Conservation (phyloP, 768 basidiomycete species). For the Cystofilobasidium capitatum region DNA sequence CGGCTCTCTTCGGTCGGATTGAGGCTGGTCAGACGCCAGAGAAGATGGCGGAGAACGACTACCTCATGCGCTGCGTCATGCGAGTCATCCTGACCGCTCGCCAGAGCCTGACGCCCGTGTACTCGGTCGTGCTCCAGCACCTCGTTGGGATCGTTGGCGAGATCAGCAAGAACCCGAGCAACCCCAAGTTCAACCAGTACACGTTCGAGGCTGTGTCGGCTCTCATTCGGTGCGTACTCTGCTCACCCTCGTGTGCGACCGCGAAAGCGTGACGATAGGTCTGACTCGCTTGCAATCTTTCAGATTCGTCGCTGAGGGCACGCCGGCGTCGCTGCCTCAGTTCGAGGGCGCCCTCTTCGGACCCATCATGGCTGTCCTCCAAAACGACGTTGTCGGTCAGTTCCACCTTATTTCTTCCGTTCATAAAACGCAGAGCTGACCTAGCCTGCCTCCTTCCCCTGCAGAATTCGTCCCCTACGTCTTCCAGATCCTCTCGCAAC, state of each 20-base stretch:
- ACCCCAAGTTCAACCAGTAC: conserved; percentile 95
- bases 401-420: not conserved
- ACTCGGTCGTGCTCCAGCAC: conserved; percentile 56
- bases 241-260: no score
- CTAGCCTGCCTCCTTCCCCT: not conserved
- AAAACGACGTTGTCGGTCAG: conserved; percentile 87
- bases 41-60: conserved; percentile 93
- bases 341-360: conserved; percentile 78
- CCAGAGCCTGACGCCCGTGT: conserved; percentile 60
- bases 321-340: conserved; percentile 53
- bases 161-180: conserved; percentile 91
- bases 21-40: conserved; percentile 70
- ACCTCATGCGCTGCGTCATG: conserved; percentile 95
- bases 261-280: not conserved
- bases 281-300: not conserved
- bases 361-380: conserved; percentile 75
- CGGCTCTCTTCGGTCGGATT: conserved; percentile 65
- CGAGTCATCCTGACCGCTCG: conserved; percentile 83
- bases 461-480: conserved; percentile 93
- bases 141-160: conserved; percentile 74
- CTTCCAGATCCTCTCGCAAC: conserved; percentile 92
- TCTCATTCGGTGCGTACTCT: conserved; percentile 57
- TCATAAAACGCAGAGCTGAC: not conserved
- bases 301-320: conserved; percentile 71
- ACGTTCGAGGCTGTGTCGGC: conserved; percentile 95